These are phyloP conservation scores for Thamnidium elegans DNA, from an alignment of 192 early-diverging fungal genomes.

Conservation along the genomic window DNA sequence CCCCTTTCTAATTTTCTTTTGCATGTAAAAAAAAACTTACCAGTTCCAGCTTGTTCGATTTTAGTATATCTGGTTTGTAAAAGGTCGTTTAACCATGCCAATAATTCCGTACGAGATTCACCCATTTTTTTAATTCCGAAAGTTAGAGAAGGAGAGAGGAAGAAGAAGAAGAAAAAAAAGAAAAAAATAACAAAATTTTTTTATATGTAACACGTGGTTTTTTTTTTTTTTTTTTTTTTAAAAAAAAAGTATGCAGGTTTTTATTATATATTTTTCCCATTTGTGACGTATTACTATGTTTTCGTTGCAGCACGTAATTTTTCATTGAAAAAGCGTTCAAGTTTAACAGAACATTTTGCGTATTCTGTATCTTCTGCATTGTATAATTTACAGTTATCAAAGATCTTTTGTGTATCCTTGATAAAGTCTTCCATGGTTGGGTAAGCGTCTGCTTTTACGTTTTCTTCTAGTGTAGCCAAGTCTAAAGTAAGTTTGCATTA, in stretches of 20 bases:
- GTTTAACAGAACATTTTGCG: slow-evolving; percentile 68
- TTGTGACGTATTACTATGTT: background rate
- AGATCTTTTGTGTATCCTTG: slow-evolving; percentile 84
- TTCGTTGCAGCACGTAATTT: slow-evolving; percentile 46
- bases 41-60: slow-evolving; percentile 90
- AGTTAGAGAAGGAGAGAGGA: slow-evolving; percentile 6
- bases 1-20: background rate
- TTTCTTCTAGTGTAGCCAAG: slow-evolving; percentile 75
- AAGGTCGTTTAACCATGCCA: slow-evolving; percentile 93
- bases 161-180: background rate
- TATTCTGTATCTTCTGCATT: slow-evolving; percentile 88
- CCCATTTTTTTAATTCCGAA: slow-evolving; percentile 44
- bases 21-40: slow-evolving; percentile 34
- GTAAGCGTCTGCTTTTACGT: slow-evolving; percentile 87
- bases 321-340: slow-evolving; percentile 79
- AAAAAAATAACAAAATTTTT: background rate
- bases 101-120: slow-evolving; percentile 82
- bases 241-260: background rate
- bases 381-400: slow-evolving; percentile 88
- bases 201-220: no score
- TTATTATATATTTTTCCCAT: background rate
- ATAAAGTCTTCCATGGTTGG: slow-evolving; percentile 75
- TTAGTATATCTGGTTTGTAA: slow-evolving; percentile 85
- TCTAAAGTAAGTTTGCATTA: slow-evolving; percentile 51
- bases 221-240: no score